These are phyloP conservation scores for Hapsidospora chrysogenum DNA, from an alignment of 495 filamentous ascomycete species.

Conservation along the genomic window DNA sequence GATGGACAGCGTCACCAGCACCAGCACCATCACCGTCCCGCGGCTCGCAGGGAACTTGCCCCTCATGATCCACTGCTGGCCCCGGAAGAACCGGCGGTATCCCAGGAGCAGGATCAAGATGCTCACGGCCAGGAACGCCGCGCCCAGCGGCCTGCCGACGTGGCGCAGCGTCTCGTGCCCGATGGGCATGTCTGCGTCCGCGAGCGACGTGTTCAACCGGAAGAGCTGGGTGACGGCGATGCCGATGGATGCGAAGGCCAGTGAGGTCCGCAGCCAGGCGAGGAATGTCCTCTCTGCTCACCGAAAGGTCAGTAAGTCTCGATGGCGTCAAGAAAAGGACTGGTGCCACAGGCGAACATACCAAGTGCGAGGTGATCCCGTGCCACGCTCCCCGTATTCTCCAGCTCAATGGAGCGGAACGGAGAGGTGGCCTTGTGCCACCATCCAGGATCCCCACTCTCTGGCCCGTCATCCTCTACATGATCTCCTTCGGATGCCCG, in stretches of 20 bases:
- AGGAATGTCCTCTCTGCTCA: slow-evolving; percentile 81
- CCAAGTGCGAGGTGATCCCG: slow-evolving; percentile 88
- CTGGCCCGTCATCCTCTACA: neutral
- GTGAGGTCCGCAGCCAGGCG: slow-evolving; percentile 88
- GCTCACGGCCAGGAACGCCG: slow-evolving; percentile 77
- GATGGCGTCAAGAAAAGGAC: neutral
- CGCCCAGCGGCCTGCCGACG: slow-evolving; percentile 83
- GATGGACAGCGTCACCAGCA: slow-evolving; percentile 48
- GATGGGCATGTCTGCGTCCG: slow-evolving; percentile 9
- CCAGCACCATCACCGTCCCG: slow-evolving; percentile 67
- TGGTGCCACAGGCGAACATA: slow-evolving; percentile 23
- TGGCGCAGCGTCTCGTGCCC: slow-evolving; percentile 38
- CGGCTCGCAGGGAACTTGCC: slow-evolving; percentile 91
- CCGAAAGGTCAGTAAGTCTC: slow-evolving; percentile 7
- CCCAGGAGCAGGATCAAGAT: slow-evolving; percentile 77
- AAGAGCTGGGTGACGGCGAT: slow-evolving; percentile 95
- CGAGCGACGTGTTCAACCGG: slow-evolving; percentile 62
- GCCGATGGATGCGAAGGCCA: slow-evolving; percentile 92
- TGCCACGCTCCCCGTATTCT: slow-evolving; percentile 93
- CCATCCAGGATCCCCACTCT: slow-evolving; percentile 4
- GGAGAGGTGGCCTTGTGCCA: slow-evolving; percentile 36
- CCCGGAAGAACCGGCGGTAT: slow-evolving; percentile 42
- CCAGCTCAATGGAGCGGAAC: slow-evolving; percentile 73
- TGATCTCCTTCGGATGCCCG: too few species aligned
- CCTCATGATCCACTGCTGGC: slow-evolving; percentile 74